These are phyloP conservation scores for Porpolomopsis calyptriformis DNA, from an alignment of 768 basidiomycete genomes.

Conservation along the genomic window DNA sequence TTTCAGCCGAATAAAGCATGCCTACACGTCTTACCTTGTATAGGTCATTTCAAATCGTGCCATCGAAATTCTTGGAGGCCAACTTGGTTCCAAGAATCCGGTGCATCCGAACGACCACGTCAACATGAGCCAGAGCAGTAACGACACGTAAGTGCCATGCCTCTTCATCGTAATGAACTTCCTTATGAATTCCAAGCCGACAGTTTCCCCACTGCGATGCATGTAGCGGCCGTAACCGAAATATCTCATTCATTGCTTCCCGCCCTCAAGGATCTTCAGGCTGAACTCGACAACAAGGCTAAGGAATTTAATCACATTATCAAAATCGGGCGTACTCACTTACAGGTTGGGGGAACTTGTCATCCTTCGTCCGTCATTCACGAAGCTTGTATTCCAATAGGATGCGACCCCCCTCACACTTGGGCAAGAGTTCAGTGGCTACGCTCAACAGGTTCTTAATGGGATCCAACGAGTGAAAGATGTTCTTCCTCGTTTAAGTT, in stretches of 20 bases:
- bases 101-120: slow-evolving; percentile 99
- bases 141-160: slow-evolving; percentile 70
- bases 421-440: slow-evolving; percentile 98
- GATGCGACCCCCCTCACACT: slow-evolving; percentile 97
- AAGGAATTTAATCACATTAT: slow-evolving; percentile 84
- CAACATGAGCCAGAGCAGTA: slow-evolving; percentile 98
- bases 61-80: slow-evolving; percentile 91
- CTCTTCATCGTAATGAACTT: background rate
- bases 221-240: slow-evolving; percentile 90
- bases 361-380: background rate
- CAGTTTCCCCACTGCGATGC: slow-evolving; percentile 99
- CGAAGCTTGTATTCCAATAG: slow-evolving; percentile 26
- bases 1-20: background rate
- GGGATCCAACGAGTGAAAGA: slow-evolving; percentile 77
- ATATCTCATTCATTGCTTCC: slow-evolving; percentile 72
- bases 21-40: background rate
- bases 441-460: slow-evolving; percentile 89
- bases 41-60: slow-evolving; percentile 98
- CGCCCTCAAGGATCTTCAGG: slow-evolving; percentile 72
- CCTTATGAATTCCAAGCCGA: background rate
- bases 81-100: slow-evolving; percentile 91
- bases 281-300: slow-evolving; percentile 75
- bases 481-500: slow-evolving; percentile 74
- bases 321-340: slow-evolving; percentile 96
- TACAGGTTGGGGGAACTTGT: slow-evolving; percentile 48